Evolutionary conservation across 306 rosid species (phyloP), one percentile per base, ranked within the genome.

Genomic region (Lathyrus aphaca): DNA sequence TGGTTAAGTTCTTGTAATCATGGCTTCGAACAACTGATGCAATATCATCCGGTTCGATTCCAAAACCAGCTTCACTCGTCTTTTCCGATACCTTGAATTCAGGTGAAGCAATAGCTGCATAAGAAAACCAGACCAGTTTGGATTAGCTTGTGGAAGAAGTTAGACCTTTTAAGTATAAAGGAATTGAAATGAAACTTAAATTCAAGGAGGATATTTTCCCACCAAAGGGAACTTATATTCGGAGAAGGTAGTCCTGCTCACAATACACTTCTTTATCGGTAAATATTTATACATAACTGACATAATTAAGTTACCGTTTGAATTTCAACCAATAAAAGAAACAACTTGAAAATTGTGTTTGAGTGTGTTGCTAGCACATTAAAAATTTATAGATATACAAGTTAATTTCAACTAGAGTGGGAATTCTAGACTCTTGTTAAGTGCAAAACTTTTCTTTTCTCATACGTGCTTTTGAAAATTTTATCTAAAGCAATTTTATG

Each of bases 21-120:
- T 89, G 98, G 75, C 77, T 23, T 38, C 88, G 88, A 55, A 84
- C 83, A 66, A 88, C 48, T 8, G 95, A 79, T 51, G 96, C 89
- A 73, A 92, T 83, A 65, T 92, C 98, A 81, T 92, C 96, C 3
- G 98, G 95, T 76, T 87, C 90, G 79, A 92, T 77, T 55, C 79
- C 70, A 75, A 84, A 89, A 74, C 96, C 96, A 56, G 85, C 87
- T 58, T 56, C 60, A 73, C 81, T 73, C 1, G 85, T 87, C 75
- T 84, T 95, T 61, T 89, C 89, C 40, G 89, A 71, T 68, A 87
- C 63, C 69, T 56, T 79, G 80, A 76, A 79, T 38, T 86, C 90
- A 75, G 32, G 48, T 63, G 74, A 66, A 80, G 73, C 51, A 51
- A 56, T 77, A 66, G 83, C 96, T 92, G 80, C 88, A 81, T 14